Evolutionary conservation across 306 rosid species (phyloP).

Genomic region (Sesbania bispinosa): DNA sequence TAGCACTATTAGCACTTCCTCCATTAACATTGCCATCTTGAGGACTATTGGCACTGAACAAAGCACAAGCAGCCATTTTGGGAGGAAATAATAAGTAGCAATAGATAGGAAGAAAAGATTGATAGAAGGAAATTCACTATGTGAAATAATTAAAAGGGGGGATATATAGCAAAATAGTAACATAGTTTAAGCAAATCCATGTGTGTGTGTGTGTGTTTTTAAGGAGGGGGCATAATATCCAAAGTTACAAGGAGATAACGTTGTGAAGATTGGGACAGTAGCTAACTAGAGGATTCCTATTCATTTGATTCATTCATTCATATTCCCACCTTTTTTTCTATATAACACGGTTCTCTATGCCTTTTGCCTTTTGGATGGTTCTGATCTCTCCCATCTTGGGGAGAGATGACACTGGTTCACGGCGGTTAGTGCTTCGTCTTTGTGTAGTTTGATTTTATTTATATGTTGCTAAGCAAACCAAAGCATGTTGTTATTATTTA

Average conservation of each 20-base stretch:
- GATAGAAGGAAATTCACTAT: too few relatives aligned
- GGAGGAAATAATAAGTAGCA: not conserved
- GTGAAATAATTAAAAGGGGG: not conserved
- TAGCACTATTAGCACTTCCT: too few relatives aligned
- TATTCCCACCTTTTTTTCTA: not conserved
- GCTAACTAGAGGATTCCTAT: slow-evolving; percentile 51
- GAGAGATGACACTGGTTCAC: slow-evolving; percentile 28
- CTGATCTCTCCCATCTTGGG: slow-evolving; percentile 34
- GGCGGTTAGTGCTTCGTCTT: slow-evolving; percentile 63
- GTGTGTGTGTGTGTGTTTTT: slow-evolving; percentile 13
- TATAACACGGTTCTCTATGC: slow-evolving; percentile 69
- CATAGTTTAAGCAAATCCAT: slow-evolving; percentile 19
- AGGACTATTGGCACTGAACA: slow-evolving; percentile 24
- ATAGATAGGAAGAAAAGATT: too few relatives aligned
- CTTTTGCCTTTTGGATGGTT: slow-evolving; percentile 62
- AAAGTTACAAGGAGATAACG: slow-evolving; percentile 68
- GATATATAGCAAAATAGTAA: not conserved
- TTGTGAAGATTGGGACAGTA: slow-evolving; percentile 75
- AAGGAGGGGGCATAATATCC: slow-evolving; percentile 21
- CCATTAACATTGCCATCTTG: slow-evolving; percentile 34
- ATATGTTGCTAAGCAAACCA: slow-evolving; percentile 23
- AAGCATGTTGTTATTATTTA: not conserved
- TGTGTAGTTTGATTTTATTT: slow-evolving; percentile 35
- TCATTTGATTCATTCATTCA: not conserved
- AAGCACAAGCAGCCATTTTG: slow-evolving; percentile 65